Base-by-base conservation (phyloP, 2,329 filamentous ascomycete genomes). In the Colletotrichum trifolii region DNA sequence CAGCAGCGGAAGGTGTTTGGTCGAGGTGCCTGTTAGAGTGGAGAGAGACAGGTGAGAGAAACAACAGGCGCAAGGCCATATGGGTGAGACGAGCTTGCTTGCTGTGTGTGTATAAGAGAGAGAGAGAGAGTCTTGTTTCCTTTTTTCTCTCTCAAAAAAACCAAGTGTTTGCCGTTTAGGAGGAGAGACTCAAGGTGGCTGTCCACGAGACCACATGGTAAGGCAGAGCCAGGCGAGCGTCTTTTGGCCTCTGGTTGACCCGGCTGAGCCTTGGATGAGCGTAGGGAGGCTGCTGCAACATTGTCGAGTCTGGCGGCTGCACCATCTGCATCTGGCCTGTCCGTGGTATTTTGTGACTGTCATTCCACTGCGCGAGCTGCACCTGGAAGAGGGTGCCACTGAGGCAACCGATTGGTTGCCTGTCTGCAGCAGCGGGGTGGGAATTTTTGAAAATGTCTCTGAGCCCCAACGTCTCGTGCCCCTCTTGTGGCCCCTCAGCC, bases 1-100 rank as follows among this genome's bases (percentile, higher is more conserved):
- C 66, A 67, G 58, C 66, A 67, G 66, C 34, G 55, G 43, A 42
- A 66, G 59, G 52, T 57, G 42, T 57, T 56, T 66, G 63, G 63
- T 63, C 47, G 42, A 40, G 13, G 33, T 34, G n/a, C 13, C 13
- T 5, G 17, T 17, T 17, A 33, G 36, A 35, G 55, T 58, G 39
- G 53, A 46, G 54, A 58, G 36, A 50, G 15, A 3, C n/a, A 25
- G 40, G 35, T 17, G 54, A 46, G 34, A 12, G 43, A 38, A 38
- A 57, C 43, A 33, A n/a, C 35, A 43, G 55, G 40, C 25, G 56
- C 38, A 45, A 34, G 46, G 34, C 17, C 40, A 45, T 17, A 34
- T 54, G 33, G 13, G 50, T 5, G 52, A 43, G 35, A 33, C 35
- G 17, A 54, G 52, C 11, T 8, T 34, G 52, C 12, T 45, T 45